These are phyloP conservation scores for Penstemon newberryi DNA, from an alignment of 257 asterid genomes.

Conservation along the genomic window DNA sequence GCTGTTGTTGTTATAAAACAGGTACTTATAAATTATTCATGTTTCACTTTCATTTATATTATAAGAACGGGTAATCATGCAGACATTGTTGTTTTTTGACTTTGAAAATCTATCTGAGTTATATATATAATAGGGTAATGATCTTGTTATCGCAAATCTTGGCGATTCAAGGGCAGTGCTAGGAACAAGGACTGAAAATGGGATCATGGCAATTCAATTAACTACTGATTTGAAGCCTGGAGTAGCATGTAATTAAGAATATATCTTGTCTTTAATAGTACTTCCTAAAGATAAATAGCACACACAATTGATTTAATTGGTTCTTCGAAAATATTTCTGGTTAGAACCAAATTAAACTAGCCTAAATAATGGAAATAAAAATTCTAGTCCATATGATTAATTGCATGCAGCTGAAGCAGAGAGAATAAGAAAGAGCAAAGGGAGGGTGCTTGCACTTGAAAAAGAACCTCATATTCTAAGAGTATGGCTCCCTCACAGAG, in stretches of 20 bases:
- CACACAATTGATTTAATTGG: no score
- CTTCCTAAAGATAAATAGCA: no score
- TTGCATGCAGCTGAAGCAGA: constrained; percentile 70
- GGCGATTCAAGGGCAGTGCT: constrained; percentile 84
- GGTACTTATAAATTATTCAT: constrained; percentile 36
- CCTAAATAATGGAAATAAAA: no score
- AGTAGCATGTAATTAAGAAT: constrained; percentile 48
- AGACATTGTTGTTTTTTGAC: neutral
- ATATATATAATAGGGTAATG: constrained; percentile 46
- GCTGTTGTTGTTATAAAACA: constrained; percentile 63
- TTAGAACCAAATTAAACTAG: no score
- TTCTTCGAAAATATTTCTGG: no score
- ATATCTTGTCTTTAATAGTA: neutral
- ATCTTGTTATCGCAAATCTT: constrained; percentile 72
- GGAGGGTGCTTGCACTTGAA: constrained; percentile 66
- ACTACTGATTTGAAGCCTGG: constrained; percentile 87
- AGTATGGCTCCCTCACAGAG: constrained; percentile 75
- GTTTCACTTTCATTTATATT: neutral
- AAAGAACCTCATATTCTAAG: constrained; percentile 70
- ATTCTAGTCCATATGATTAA: no score
- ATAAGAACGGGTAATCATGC: no score
- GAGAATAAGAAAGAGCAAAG: constrained; percentile 66
- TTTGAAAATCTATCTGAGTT: no score
- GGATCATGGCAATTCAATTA: constrained; percentile 57
- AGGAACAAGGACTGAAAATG: constrained; percentile 55